phyloP scores from a whole-genome alignment of 2,329 filamentous ascomycete species.

The Curvularia verruculosa region DNA sequence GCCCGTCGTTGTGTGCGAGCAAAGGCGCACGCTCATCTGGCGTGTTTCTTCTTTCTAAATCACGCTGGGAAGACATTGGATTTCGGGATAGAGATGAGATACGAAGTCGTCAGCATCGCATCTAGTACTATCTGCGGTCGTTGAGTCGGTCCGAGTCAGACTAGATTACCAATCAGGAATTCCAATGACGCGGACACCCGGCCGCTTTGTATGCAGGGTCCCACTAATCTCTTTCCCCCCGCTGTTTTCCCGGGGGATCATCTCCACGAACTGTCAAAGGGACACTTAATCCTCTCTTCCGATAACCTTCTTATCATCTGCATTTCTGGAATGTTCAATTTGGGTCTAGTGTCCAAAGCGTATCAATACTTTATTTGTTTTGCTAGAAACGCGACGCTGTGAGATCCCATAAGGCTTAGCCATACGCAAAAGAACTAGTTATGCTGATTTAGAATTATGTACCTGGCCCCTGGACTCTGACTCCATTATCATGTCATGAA shows the following conservation, averaged over 20 bases:
- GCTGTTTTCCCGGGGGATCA: background rate
- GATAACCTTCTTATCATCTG: background rate
- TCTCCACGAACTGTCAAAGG: background rate
- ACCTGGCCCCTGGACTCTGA: background rate
- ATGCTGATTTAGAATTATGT: background rate
- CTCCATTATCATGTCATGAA: background rate
- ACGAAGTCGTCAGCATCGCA: background rate
- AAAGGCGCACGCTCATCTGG: slow-evolving; percentile 33
- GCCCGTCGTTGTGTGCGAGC: slow-evolving; percentile 18
- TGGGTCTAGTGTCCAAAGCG: background rate
- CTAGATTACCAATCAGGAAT: background rate
- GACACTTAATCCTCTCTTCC: background rate
- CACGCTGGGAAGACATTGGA: slow-evolving; percentile 21
- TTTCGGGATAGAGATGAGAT: background rate
- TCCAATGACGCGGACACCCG: background rate
- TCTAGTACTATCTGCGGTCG: background rate
- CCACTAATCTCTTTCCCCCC: background rate
- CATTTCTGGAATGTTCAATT: background rate
- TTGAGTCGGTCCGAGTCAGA: background rate
- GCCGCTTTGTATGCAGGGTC: background rate
- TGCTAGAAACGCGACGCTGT: background rate
- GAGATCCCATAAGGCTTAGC: background rate
- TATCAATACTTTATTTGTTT: background rate
- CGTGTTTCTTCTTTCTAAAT: slow-evolving; percentile 8
- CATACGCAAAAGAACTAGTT: background rate